Percentiles rank a stretch among this genome's conserved stretches.
phyloP scores from a whole-genome alignment of 805 yeast species.

The Candida coleopterorum region DNA sequence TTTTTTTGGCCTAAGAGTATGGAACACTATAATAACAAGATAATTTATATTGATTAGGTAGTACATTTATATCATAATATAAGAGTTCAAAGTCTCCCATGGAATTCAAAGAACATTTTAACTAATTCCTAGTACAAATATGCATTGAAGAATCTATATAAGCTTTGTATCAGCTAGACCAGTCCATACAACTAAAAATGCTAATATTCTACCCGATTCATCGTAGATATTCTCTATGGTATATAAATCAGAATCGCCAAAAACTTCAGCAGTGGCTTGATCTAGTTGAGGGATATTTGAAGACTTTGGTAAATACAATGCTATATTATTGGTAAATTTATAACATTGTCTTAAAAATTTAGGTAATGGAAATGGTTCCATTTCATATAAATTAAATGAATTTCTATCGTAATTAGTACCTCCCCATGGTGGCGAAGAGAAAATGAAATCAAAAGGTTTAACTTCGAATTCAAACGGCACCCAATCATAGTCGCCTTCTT shows the following conservation, averaged over 20 bases:
- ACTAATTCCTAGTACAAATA: too few species aligned
- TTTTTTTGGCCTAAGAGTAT: too few species aligned
- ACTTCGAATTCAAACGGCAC: constrained; percentile 22
- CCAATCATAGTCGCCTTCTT: constrained; percentile 21
- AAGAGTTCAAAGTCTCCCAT: too few species aligned
- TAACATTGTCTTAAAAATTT: constrained; percentile 40
- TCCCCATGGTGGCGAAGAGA: constrained; percentile 89
- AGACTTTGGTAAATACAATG: constrained; percentile 61
- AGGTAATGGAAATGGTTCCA: constrained; percentile 46
- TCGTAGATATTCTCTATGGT: neutral
- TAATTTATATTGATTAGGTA: too few species aligned
- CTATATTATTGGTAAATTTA: constrained; percentile 43
- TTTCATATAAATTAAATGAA: constrained; percentile 41
- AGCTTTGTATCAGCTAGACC: too few species aligned
- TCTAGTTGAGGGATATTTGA: constrained; percentile 50
- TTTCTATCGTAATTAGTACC: constrained; percentile 55
- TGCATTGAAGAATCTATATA: too few species aligned
- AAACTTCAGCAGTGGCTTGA: constrained; percentile 39
- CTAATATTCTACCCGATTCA: neutral
- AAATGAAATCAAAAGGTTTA: constrained; percentile 46
- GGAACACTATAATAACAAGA: too few species aligned
- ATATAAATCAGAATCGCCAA: constrained; percentile 25
- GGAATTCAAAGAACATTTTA: too few species aligned
- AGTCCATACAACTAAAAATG: neutral
- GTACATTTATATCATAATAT: too few species aligned